Conservation (phyloP, 352 stramenopile species). For the Globisporangium paddicum region DNA sequence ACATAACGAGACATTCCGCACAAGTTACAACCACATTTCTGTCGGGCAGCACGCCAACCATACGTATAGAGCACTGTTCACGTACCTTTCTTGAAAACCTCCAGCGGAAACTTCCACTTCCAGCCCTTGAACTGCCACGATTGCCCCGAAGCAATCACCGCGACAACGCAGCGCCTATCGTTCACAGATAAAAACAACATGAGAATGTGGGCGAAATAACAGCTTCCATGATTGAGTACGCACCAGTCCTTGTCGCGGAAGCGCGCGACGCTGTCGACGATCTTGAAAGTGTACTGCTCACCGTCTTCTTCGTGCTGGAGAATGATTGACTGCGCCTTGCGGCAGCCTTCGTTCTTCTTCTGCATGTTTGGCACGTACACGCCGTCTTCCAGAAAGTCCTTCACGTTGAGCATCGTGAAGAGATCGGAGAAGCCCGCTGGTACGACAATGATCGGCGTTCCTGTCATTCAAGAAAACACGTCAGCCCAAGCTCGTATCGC, state of each 20-base stretch:
- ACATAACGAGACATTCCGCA: not conserved
- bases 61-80: not conserved
- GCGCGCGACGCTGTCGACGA: slow-evolving; percentile 84
- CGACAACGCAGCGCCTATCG: slow-evolving; percentile 81
- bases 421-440: slow-evolving; percentile 83
- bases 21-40: not conserved
- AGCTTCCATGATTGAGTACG: slow-evolving; percentile 10
- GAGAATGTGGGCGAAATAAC: no score
- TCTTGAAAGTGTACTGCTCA: slow-evolving; percentile 80
- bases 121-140: slow-evolving; percentile 93
- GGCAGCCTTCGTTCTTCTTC: slow-evolving; percentile 78
- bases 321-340: slow-evolving; percentile 80
- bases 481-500: not conserved
- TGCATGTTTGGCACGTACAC: slow-evolving; percentile 79
- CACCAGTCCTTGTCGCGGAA: slow-evolving; percentile 88
- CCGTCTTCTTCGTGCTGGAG: slow-evolving; percentile 81
- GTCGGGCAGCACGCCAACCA: not conserved
- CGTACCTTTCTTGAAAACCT: slow-evolving; percentile 89
- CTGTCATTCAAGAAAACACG: slow-evolving; percentile 15
- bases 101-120: slow-evolving; percentile 90
- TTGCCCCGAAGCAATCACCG: slow-evolving; percentile 86
- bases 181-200: not conserved
- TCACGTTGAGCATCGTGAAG: slow-evolving; percentile 88
- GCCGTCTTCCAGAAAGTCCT: slow-evolving; percentile 84
- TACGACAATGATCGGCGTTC: slow-evolving; percentile 90